A percentile compares a stretch with the other conserved stretches of the same genome.
Evolutionary conservation across 345 rosid species (phyloP).

Genomic region (Citrus unshiu): DNA sequence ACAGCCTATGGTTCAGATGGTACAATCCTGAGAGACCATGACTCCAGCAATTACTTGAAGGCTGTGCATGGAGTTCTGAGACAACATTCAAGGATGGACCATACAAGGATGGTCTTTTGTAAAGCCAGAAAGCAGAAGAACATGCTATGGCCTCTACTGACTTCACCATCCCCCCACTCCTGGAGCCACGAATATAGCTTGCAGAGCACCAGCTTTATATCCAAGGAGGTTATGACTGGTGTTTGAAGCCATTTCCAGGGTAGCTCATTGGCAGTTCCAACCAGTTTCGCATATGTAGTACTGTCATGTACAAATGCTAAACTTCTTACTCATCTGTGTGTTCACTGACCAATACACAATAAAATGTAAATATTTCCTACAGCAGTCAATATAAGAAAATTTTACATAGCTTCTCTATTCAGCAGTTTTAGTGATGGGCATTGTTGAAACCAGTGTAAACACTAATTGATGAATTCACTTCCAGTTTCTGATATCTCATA

Average conservation of each 20-base stretch:
- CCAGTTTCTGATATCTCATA: no score
- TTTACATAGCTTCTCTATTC: not conserved
- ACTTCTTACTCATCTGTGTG: not conserved
- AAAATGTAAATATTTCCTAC: not conserved
- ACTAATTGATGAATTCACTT: no score
- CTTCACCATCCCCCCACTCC: conserved; percentile 60
- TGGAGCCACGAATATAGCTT: conserved; percentile 31
- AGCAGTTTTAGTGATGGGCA: no score
- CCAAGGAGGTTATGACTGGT: conserved; percentile 56
- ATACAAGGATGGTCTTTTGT: conserved; percentile 23
- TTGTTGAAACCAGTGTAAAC: no score
- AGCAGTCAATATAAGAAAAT: not conserved
- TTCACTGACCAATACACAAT: not conserved
- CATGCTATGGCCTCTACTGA: conserved; percentile 64
- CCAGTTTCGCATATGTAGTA: not conserved
- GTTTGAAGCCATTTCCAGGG: conserved; percentile 26
- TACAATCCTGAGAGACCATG: conserved; percentile 81
- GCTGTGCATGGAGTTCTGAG: conserved; percentile 69
- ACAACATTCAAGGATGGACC: conserved; percentile 30
- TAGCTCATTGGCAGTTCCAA: not conserved
- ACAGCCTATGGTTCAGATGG: conserved; percentile 89
- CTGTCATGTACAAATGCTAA: not conserved
- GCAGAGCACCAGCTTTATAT: conserved; percentile 17
- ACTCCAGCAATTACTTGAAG: conserved; percentile 84
- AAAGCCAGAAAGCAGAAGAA: conserved; percentile 34